phyloP scores from a whole-genome alignment of 352 stramenopile genomes.

The Peronospora belbahrii region DNA sequence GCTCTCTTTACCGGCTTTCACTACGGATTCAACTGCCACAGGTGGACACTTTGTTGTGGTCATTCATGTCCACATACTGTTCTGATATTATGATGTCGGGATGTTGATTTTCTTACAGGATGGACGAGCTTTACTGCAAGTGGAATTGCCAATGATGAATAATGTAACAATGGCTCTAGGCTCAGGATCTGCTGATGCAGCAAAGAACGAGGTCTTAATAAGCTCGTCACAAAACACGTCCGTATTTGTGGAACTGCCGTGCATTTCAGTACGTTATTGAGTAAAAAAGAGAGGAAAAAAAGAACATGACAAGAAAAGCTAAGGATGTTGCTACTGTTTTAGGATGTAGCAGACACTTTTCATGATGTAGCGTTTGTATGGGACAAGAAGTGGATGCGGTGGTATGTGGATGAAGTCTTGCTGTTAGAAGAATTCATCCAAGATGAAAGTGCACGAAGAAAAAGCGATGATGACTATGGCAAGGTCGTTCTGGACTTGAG shows the following conservation, averaged over 20 bases:
- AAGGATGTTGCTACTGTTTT: not conserved
- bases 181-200: constrained; percentile 4
- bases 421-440: constrained; percentile 37
- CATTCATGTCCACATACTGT: not conserved
- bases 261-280: constrained; percentile 21
- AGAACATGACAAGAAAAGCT: not conserved
- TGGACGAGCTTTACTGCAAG: constrained; percentile 21
- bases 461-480: not conserved
- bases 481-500: constrained; percentile 24
- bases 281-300: not conserved
- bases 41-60: constrained; percentile 9
- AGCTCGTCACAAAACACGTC: constrained; percentile 29
- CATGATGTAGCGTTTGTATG: constrained; percentile 36
- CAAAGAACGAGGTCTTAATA: constrained; percentile 19
- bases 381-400: constrained; percentile 47
- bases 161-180: constrained; percentile 25
- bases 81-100: not conserved
- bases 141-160: constrained; percentile 14
- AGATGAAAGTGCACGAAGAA: not conserved
- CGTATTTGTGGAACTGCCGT: constrained; percentile 32
- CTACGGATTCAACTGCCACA: constrained; percentile 20
- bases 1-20: constrained; percentile 17
- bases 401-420: constrained; percentile 45
- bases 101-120: constrained; percentile 1
- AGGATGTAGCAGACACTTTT: constrained; percentile 27